A percentile compares a stretch with the other conserved stretches of the same genome.
Evolutionary conservation across 2,329 filamentous ascomycete species (phyloP).

Genomic region (Microdochium nivale): DNA sequence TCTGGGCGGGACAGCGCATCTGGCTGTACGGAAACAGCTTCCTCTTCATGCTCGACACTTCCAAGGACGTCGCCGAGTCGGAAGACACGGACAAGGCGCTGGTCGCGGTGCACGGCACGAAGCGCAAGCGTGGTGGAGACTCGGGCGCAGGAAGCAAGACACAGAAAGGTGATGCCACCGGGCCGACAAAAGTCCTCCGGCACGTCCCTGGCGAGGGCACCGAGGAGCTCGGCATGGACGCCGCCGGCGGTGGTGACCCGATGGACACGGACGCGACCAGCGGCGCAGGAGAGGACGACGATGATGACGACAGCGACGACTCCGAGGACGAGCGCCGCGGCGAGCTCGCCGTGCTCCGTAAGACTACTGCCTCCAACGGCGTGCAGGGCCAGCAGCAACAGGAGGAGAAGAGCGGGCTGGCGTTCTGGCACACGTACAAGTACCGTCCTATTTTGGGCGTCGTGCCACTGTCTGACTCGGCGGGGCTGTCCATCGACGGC

Average conservation of each 20-base stretch:
- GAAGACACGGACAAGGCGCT: slow-evolving; percentile 18
- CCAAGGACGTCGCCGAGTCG: slow-evolving; percentile 50
- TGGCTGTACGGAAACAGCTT: slow-evolving; percentile 86
- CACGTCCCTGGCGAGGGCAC: slow-evolving; percentile 8
- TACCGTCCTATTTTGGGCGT: slow-evolving; percentile 87
- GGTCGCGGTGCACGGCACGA: slow-evolving; percentile 28
- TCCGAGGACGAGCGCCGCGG: slow-evolving; percentile 23
- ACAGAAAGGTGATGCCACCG: slow-evolving; percentile 26
- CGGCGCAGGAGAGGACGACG: slow-evolving; percentile 9
- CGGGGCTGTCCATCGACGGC: slow-evolving; percentile 24
- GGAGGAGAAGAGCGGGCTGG: slow-evolving; percentile 11
- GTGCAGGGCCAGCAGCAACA: slow-evolving; percentile 13
- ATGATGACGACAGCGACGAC: slow-evolving; percentile 21
- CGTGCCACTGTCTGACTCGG: no score
- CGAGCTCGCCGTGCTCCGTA: slow-evolving; percentile 19
- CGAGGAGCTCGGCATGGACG: slow-evolving; percentile 18
- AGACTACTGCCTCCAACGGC: slow-evolving; percentile 16
- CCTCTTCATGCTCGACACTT: slow-evolving; percentile 86
- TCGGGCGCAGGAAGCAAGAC: slow-evolving; percentile 46
- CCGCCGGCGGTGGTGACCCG: slow-evolving; percentile 10
- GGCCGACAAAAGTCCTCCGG: slow-evolving; percentile 18
- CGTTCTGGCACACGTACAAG: slow-evolving; percentile 78
- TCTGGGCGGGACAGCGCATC: slow-evolving; percentile 73
- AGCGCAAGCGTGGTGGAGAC: slow-evolving; percentile 45
- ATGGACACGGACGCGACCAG: slow-evolving; percentile 20